Base-by-base conservation (phyloP, 1,139 yeast genomes). In the Yamadazyma dushanensis region DNA sequence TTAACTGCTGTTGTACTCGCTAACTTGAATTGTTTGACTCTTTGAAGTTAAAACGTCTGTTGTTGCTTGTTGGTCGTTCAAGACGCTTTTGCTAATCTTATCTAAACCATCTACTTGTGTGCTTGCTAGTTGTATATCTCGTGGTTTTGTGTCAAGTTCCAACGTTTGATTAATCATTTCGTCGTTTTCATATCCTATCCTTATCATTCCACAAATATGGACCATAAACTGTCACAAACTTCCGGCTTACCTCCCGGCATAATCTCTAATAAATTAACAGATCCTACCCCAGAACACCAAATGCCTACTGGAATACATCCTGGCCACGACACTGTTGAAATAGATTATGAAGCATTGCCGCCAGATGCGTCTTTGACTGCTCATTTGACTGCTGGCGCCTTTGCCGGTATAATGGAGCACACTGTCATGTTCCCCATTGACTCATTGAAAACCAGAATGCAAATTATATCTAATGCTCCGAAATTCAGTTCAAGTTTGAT, bases 361-460 rank as follows among this genome's bases (percentile, higher is more conserved):
- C 87, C 83, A 29, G 81, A 82, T 52, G 90, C 97, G 10, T 83
- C 97, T 1, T 64, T 92, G 39, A 60, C 79, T 5, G 89, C 95
- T 8, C 95, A 90, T 57, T 71, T 92, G 46, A 57, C 61, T 11
- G 98, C 98, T 2, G 98, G 98, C 11, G 97, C 97, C 0, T 86
- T 88, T 66, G 98, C 98, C 13, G 98, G 98, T 19, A 87, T 92
- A 43, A 89, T 90, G 95, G 98, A 92, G 60, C 98, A 92, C 59
- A 83, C 96, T 2, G 89, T 92, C 27, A 88, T 92, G 96, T 92
- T 83, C 57, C 98, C 98, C 3, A 79, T 92, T 34, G 98, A 92
- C 59, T 95, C 96, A 15, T 76, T 92, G 51, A 92, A 87, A 69
- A 92, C 98, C 4, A 73, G 99, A 55, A 89, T 92, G 95, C 99